Conservation (phyloP, 2,329 filamentous ascomycete species). For the Pseudogymnoascus sp. region DNA sequence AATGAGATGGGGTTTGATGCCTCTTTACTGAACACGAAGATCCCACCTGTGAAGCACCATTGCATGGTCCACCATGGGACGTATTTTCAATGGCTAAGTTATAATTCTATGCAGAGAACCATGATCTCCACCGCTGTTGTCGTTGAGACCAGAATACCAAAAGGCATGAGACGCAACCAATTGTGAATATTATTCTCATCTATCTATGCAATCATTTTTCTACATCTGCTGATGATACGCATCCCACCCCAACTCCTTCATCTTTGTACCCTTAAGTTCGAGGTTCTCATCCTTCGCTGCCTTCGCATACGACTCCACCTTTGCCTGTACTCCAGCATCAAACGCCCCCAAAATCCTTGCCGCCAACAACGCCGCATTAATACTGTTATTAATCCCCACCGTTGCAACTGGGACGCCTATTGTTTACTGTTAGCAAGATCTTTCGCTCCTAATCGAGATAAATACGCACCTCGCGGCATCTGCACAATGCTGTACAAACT, state of each 20-base stretch:
- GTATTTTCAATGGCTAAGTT: neutral
- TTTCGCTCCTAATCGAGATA: constrained; percentile 35
- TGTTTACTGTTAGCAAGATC: constrained; percentile 32
- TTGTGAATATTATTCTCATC: neutral
- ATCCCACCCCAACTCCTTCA: constrained; percentile 50
- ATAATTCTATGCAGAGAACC: neutral
- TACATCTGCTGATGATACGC: constrained; percentile 34
- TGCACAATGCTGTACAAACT: constrained; percentile 67
- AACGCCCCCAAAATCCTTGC: constrained; percentile 57
- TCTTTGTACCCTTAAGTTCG: constrained; percentile 49
- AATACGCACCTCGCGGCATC: constrained; percentile 54
- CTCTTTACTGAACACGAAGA: neutral
- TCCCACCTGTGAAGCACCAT: neutral
- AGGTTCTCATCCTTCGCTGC: constrained; percentile 54
- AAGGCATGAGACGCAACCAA: neutral
- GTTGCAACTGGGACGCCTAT: constrained; percentile 66
- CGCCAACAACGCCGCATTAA: constrained; percentile 68
- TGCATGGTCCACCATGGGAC: no score
- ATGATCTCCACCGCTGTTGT: neutral
- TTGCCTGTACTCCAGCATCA: constrained; percentile 47
- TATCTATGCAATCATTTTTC: neutral
- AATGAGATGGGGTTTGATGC: neutral
- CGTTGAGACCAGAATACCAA: neutral
- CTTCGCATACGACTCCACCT: constrained; percentile 54
- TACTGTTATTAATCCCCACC: constrained; percentile 73